These are phyloP conservation scores for Russula sp. DNA, from an alignment of 768 basidiomycete genomes.

Conservation along the genomic window DNA sequence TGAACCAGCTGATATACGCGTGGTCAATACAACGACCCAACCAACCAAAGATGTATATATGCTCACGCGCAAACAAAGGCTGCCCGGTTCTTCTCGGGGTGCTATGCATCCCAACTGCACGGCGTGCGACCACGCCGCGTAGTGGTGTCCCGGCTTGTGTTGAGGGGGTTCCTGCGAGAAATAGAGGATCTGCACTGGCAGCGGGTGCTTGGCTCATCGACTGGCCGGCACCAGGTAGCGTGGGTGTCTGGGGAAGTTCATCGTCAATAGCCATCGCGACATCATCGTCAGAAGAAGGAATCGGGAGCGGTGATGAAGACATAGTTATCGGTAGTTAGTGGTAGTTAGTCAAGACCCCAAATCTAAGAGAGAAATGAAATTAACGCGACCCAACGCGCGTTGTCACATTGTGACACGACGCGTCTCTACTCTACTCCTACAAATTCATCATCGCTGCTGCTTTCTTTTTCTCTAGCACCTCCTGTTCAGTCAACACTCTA, in stretches of 20 bases:
- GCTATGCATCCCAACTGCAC: constrained; percentile 26
- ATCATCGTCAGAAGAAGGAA: constrained; percentile 29
- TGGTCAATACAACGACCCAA: neutral
- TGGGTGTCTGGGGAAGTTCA: constrained; percentile 27
- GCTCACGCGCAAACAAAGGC: constrained; percentile 29
- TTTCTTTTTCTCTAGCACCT: constrained; percentile 52
- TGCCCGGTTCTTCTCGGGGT: constrained; percentile 30
- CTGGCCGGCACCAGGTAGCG: constrained; percentile 35
- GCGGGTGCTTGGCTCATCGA: constrained; percentile 36
- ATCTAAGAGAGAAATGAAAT: neutral
- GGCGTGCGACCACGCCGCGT: constrained; percentile 24
- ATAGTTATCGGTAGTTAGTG: constrained; percentile 1
- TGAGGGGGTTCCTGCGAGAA: constrained; percentile 28
- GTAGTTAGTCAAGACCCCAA: neutral
- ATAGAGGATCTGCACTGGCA: constrained; percentile 24
- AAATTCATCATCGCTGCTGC: constrained; percentile 5
- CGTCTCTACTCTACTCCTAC: neutral
- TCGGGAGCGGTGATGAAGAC: constrained; percentile 30
- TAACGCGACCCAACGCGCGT: constrained; percentile 25
- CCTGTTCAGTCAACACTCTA: constrained; percentile 60
- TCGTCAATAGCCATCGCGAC: constrained; percentile 23
- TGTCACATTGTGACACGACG: constrained; percentile 29
- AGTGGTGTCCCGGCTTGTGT: constrained; percentile 27
- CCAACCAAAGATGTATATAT: neutral
- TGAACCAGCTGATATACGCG: constrained; percentile 18